Conservation (phyloP, 2,329 filamentous ascomycete genomes). For the Ploettnerulaceae sp. region DNA sequence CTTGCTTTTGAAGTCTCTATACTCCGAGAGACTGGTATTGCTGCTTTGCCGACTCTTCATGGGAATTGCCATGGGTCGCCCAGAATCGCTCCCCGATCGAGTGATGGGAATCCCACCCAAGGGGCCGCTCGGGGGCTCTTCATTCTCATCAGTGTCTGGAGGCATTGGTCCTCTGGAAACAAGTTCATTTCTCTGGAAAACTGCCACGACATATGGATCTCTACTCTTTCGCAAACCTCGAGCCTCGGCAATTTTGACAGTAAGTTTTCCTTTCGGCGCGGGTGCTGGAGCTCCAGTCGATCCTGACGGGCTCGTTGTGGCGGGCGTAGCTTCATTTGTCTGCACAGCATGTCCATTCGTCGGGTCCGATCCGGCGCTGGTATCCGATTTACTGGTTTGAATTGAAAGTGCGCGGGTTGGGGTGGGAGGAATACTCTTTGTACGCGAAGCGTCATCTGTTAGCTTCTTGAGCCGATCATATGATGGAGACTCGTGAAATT, state of each 20-base stretch:
- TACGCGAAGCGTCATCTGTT: conserved; percentile 66
- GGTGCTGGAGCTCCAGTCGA: conserved; percentile 56
- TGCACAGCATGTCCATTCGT: conserved; percentile 42
- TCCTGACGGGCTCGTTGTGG: conserved; percentile 29
- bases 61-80: conserved; percentile 82
- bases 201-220: conserved; percentile 92
- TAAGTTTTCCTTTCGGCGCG: conserved; percentile 79
- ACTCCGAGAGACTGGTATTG: conserved; percentile 76
- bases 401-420: conserved; percentile 75
- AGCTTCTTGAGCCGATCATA: conserved; percentile 75
- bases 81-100: conserved; percentile 73
- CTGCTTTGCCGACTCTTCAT: conserved; percentile 97
- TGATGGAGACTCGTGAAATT: conserved; percentile 53
- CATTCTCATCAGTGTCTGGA: conserved; percentile 58
- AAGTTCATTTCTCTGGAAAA: conserved; percentile 94
- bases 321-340: conserved; percentile 4
- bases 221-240: conserved; percentile 74
- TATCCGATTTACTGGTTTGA: conserved; percentile 47
- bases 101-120: conserved; percentile 57
- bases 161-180: conserved; percentile 80
- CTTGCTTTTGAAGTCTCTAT: conserved; percentile 51
- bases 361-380: conserved; percentile 32
- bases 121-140: conserved; percentile 48
- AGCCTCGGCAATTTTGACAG: conserved; percentile 83
- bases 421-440: conserved; percentile 90